phyloP scores from a whole-genome alignment of 352 stramenopile species.

The Sclerospora graminicola region DNA sequence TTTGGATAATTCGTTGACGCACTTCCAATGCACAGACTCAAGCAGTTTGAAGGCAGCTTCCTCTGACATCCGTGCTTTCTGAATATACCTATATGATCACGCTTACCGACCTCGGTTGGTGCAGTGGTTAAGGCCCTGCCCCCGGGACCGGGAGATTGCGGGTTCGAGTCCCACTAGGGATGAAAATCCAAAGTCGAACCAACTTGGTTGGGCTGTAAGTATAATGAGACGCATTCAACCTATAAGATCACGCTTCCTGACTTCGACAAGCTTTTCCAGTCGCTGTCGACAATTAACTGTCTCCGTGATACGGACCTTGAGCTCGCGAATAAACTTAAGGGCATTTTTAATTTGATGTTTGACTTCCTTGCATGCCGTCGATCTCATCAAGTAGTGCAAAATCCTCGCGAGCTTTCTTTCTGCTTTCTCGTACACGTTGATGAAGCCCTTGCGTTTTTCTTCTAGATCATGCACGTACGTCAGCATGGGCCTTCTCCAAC shows the following conservation, averaged over 20 bases:
- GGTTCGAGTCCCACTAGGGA: no score
- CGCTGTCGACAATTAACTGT: conserved; percentile 58
- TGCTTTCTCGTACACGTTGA: conserved; percentile 52
- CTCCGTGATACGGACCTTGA: conserved; percentile 34
- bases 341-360: conserved; percentile 65
- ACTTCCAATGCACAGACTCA: conserved; percentile 35
- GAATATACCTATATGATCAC: conserved; percentile 48
- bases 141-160: no score
- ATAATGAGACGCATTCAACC: no score
- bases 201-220: no score
- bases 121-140: no score
- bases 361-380: conserved; percentile 52
- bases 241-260: conserved; percentile 67
- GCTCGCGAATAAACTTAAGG: conserved; percentile 39
- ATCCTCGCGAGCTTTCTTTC: conserved; percentile 62
- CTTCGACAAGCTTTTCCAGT: conserved; percentile 53
- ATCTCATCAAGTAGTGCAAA: conserved; percentile 53
- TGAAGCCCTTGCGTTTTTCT: conserved; percentile 38
- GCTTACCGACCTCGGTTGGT: conserved; percentile 59
- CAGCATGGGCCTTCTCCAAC: conserved; percentile 62
- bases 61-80: conserved; percentile 51
- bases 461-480: conserved; percentile 45
- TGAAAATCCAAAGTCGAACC: no score
- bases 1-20: conserved; percentile 40
- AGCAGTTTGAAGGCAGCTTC: conserved; percentile 43